Evolutionary conservation across 2,329 filamentous ascomycete species (phyloP).

Genomic region (Didymella arachidicola): DNA sequence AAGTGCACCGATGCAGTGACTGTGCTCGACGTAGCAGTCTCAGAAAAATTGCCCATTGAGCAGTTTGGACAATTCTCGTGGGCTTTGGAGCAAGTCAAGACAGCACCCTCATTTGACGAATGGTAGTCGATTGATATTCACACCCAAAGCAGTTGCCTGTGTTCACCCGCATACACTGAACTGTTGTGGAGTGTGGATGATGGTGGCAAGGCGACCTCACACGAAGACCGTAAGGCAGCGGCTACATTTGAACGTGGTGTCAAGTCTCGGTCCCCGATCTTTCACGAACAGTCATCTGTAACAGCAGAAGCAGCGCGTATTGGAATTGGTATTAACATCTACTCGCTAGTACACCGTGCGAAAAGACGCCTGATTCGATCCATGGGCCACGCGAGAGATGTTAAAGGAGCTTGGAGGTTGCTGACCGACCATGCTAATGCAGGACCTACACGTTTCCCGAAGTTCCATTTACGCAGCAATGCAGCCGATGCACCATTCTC

Average conservation of each 20-base stretch:
- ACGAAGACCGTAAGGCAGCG: conserved; percentile 56
- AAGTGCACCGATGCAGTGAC: conserved; percentile 32
- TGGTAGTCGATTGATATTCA: conserved; percentile 30
- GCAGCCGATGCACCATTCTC: conserved; percentile 33
- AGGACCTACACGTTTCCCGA: conserved; percentile 44
- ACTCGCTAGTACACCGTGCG: conserved; percentile 56
- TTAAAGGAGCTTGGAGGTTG: conserved; percentile 56
- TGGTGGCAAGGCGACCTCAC: conserved; percentile 29
- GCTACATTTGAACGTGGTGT: conserved; percentile 59
- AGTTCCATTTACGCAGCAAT: conserved; percentile 57
- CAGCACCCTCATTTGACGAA: conserved; percentile 24
- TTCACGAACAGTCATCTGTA: conserved; percentile 24
- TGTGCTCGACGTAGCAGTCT: conserved; percentile 32
- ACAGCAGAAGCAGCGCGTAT: conserved; percentile 47
- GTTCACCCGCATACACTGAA: conserved; percentile 35
- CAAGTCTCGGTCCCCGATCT: conserved; percentile 55
- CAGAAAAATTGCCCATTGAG: conserved; percentile 7
- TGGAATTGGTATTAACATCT: conserved; percentile 52
- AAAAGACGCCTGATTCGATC: conserved; percentile 39
- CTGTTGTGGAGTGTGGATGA: conserved; percentile 40
- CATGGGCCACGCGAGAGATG: conserved; percentile 16
- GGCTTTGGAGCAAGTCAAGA: conserved; percentile 29
- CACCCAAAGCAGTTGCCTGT: conserved; percentile 25
- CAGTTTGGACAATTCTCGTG: conserved; percentile 31
- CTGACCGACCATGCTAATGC: conserved; percentile 54